Percentiles rank a stretch among this genome's conserved stretches.
These are phyloP conservation scores for Psidium guajava DNA, from an alignment of 345 rosid species.

Conservation along the genomic window DNA sequence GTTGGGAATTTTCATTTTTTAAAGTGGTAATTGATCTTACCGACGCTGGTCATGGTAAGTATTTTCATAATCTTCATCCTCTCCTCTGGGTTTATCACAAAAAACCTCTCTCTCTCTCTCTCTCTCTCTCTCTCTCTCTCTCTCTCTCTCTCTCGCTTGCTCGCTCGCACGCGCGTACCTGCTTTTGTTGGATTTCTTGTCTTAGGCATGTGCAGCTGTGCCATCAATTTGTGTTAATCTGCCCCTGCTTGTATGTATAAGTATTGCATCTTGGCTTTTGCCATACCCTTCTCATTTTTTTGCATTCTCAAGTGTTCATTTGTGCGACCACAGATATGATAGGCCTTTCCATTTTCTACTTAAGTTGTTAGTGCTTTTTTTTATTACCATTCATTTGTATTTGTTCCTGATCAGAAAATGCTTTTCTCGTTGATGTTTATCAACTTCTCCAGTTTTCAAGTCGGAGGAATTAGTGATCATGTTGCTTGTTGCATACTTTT, in stretches of 20 bases:
- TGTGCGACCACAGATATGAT: neutral
- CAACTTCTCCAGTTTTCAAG: neutral
- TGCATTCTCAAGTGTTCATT: neutral
- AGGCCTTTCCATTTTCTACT: neutral
- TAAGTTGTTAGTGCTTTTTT: neutral
- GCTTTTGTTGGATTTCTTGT: neutral
- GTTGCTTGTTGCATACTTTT: neutral
- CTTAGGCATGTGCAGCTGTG: neutral
- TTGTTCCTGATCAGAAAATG: neutral
- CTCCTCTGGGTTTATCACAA: neutral
- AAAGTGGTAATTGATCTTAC: conserved; percentile 58
- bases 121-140: neutral
- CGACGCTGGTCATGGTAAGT: conserved; percentile 87
- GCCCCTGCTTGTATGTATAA: neutral
- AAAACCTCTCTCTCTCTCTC: neutral
- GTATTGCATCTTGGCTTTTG: neutral
- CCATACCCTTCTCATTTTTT: neutral
- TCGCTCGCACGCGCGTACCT: neutral
- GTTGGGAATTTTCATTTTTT: conserved; percentile 62
- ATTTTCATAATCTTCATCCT: conserved; percentile 3
- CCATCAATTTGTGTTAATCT: neutral
- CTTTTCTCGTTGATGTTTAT: neutral
- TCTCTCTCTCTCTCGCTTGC: neutral
- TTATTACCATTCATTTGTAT: neutral
- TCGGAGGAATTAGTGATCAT: neutral